Conservation (phyloP, 257 asterid species). For the Solanum stenotomum region DNA sequence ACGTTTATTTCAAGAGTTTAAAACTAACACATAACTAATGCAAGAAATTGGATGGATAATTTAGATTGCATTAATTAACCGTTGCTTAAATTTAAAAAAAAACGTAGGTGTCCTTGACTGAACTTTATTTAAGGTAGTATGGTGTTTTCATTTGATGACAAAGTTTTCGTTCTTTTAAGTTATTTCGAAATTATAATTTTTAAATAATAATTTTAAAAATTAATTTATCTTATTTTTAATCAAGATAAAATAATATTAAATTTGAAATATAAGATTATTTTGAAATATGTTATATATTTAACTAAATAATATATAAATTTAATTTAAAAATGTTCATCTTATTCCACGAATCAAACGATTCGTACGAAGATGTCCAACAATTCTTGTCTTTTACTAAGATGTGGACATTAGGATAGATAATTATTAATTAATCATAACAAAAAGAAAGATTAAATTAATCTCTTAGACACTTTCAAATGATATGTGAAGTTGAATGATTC, state of each 20-base stretch:
- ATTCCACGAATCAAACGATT: not conserved
- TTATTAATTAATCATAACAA: not conserved
- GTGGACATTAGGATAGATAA: not conserved
- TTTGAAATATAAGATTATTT: not conserved
- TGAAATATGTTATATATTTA: not conserved
- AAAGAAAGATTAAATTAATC: not conserved
- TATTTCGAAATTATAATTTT: not conserved
- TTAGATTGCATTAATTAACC: not conserved
- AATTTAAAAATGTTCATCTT: not conserved
- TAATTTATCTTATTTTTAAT: not conserved
- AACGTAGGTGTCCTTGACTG: no score
- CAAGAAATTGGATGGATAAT: not conserved
- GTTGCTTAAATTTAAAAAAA: not conserved
- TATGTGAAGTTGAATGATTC: not conserved
- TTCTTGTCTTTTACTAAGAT: not conserved
- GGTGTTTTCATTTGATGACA: not conserved
- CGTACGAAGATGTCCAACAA: not conserved
- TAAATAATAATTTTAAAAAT: not conserved
- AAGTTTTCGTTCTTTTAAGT: not conserved
- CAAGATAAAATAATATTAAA: not conserved
- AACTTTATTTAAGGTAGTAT: no score
- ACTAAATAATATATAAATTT: not conserved
- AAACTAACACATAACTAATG: no score
- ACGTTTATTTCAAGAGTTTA: no score
- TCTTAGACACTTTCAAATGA: not conserved